Conservation (phyloP, 75 land plant genomes). For the Sequoiadendron giganteum region DNA sequence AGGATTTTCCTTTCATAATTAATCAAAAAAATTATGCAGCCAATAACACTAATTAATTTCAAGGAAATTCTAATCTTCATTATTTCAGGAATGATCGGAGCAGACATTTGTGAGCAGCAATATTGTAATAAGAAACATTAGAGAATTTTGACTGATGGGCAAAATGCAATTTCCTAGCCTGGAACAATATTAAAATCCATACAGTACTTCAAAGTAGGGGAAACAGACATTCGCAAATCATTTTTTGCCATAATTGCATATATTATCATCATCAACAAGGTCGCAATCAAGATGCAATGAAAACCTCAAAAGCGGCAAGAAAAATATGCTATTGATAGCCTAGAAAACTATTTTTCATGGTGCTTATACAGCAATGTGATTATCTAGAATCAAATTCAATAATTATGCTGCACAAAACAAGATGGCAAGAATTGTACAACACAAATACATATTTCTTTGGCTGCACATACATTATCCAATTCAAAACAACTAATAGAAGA, state of each 20-base stretch:
- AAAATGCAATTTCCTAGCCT: neutral
- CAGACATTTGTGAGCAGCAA: neutral
- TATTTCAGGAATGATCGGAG: neutral
- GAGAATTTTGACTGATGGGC: neutral
- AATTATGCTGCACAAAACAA: neutral
- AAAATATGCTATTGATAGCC: neutral
- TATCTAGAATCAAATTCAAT: neutral
- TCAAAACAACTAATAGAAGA: neutral
- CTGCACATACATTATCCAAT: neutral
- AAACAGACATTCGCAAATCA: neutral
- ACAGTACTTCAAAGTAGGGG: neutral
- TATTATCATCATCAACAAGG: neutral
- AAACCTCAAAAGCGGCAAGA: neutral
- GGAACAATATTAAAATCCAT: neutral
- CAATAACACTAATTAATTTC: neutral
- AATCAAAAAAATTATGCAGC: neutral
- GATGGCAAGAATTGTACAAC: neutral
- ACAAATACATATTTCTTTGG: neutral
- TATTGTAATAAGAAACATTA: neutral
- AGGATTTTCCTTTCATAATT: neutral
- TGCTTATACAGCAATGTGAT: neutral
- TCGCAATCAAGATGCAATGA: neutral
- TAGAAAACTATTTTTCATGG: neutral
- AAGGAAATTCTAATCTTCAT: neutral
- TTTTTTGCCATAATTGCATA: neutral